Percentiles rank a stretch among this genome's conserved stretches.
Evolutionary conservation across 1,284 basidiomycete species (phyloP).

Genomic region (Microbotryum intermedium): DNA sequence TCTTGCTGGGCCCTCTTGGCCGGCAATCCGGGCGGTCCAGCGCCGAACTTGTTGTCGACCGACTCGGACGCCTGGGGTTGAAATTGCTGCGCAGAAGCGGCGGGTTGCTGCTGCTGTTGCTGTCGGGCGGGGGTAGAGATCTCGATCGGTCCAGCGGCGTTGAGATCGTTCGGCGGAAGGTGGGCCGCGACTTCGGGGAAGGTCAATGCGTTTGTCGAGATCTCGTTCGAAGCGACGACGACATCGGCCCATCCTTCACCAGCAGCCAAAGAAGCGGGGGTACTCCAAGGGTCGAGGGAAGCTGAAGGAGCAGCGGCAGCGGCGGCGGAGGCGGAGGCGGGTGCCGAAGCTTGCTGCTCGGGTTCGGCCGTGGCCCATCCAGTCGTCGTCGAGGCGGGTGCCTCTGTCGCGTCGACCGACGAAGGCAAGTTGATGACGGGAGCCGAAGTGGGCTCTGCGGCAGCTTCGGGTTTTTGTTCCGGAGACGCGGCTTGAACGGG

Average conservation of each 20-base stretch:
- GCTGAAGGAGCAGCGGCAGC: constrained; percentile 29
- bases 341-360: constrained; percentile 5
- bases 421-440: constrained; percentile 19
- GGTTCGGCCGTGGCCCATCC: not conserved
- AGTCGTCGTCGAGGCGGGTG: constrained; percentile 20
- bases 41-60: not conserved
- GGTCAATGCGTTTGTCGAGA: constrained; percentile 13
- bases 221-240: constrained; percentile 22
- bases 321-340: constrained; percentile 34
- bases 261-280: constrained; percentile 28
- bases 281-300: constrained; percentile 34
- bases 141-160: constrained; percentile 32
- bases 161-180: constrained; percentile 28
- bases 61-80: constrained; percentile 3
- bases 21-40: not conserved
- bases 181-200: constrained; percentile 27
- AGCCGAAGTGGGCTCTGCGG: constrained; percentile 3
- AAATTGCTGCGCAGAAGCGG: not conserved
- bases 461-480: not conserved
- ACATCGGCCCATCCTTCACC: constrained; percentile 35
- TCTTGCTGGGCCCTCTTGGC: constrained; percentile 29
- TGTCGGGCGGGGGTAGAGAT: constrained; percentile 12
- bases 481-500: not conserved
- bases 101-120: not conserved
- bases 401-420: constrained; percentile 3